Evolutionary conservation across 2,329 filamentous ascomycete species (phyloP), one percentile per base, ranked within the genome.

Genomic region (Pseudocercospora ulei): DNA sequence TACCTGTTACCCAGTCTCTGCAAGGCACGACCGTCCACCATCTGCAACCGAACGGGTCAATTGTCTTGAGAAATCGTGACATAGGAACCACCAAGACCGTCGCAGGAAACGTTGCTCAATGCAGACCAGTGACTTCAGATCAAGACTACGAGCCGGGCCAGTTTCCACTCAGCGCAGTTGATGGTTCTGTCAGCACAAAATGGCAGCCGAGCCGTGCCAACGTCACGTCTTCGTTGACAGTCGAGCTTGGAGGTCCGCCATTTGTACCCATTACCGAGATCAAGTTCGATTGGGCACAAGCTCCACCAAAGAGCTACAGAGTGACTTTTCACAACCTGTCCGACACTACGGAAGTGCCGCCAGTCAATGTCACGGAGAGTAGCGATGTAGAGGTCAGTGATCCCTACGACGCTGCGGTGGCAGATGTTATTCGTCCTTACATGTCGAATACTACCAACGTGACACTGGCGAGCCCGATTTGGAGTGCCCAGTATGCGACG

Each of bases 81-180:
- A 69, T 72, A 39, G 71, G 70, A 43, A 61, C 69, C 13, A 65
- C 66, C 8, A 61, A 67, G 19, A 79, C 77, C 0, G 60, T 72
- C 2, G 52, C 65, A 0, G 70, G 70, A 5, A 82, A 84, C 54
- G 64, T 82, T 17, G 66, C 73, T 0, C 79, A 84, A 61, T 84
- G 79, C 56, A 67, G 65, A 3, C 66, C 74, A 1, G 36, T 46
- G 1, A 35, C 46, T 3, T 73, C 71, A 1, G 55, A 62, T 0
- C 56, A 68, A 24, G 53, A 57, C 1, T 73, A 69, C 52, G 62
- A 69, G 16, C 71, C 76, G 0, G 80, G 80, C 8, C 80, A 84
- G 57, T 81, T 83, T 61, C 78, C 80, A 1, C 65, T 80, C 36
- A 68, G 71, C 0, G 77, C 76, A 2, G 70, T 80, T 35, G 79